These are phyloP conservation scores for Basipetospora chlamydospora DNA, from an alignment of 2,329 filamentous ascomycete genomes.

Conservation along the genomic window DNA sequence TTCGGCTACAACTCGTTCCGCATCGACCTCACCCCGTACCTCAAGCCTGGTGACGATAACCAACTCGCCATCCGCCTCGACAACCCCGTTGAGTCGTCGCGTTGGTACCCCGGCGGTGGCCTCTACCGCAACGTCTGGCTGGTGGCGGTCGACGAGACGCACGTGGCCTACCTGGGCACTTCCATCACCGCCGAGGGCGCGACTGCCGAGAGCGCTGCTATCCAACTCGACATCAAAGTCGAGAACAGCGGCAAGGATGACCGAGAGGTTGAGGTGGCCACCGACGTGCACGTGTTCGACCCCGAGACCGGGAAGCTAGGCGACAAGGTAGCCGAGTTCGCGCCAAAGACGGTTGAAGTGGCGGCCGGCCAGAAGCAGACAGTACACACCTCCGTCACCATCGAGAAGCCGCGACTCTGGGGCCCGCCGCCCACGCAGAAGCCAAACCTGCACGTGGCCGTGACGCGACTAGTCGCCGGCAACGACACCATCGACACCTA, in stretches of 20 bases:
- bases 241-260: conserved; percentile 28
- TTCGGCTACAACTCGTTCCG: conserved; percentile 36
- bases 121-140: conserved; percentile 42
- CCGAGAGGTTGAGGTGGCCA: conserved; percentile 22
- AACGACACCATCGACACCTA: conserved; percentile 24
- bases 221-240: conserved; percentile 28
- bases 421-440: conserved; percentile 28
- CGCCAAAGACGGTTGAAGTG: neutral
- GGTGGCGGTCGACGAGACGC: conserved; percentile 27
- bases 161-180: conserved; percentile 35
- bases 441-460: conserved; percentile 32
- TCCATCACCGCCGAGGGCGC: conserved; percentile 30
- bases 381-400: conserved; percentile 8
- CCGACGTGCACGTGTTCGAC: conserved; percentile 25
- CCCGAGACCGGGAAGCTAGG: conserved; percentile 14
- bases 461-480: conserved; percentile 21
- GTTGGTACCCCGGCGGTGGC: conserved; percentile 40
- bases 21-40: conserved; percentile 31
- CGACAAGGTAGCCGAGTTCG: conserved; percentile 14
- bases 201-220: conserved; percentile 26
- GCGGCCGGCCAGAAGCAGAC: conserved; percentile 15
- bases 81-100: conserved; percentile 30
- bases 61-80: conserved; percentile 35
- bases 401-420: conserved; percentile 28
- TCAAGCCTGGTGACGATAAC: conserved; percentile 21